phyloP scores from a whole-genome alignment of 352 stramenopile species.

The Phytopythium cucurbitacearum region DNA sequence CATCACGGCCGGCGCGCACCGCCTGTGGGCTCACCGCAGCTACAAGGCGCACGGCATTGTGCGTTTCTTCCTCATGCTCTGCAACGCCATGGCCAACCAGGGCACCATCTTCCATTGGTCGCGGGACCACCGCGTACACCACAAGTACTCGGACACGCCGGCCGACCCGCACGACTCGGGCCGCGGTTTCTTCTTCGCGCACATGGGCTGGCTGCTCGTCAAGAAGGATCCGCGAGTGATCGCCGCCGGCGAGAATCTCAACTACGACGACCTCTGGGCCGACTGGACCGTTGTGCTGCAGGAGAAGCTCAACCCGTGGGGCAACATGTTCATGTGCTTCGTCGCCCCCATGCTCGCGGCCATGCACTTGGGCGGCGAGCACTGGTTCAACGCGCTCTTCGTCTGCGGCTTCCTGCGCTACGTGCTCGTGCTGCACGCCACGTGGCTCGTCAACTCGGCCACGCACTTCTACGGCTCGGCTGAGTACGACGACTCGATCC shows the following conservation, averaged over 20 bases:
- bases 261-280: constrained; percentile 96
- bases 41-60: constrained; percentile 92
- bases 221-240: constrained; percentile 94
- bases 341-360: constrained; percentile 91
- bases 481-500: constrained; percentile 93
- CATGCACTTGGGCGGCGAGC: constrained; percentile 85
- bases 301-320: constrained; percentile 97
- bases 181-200: constrained; percentile 96
- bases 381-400: constrained; percentile 94
- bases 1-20: constrained; percentile 96
- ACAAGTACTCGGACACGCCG: constrained; percentile 96
- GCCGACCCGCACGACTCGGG: constrained; percentile 92
- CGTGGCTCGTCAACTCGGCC: constrained; percentile 97
- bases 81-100: constrained; percentile 96
- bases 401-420: constrained; percentile 93
- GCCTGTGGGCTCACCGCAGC: constrained; percentile 95
- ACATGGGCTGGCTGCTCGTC: constrained; percentile 97
- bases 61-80: constrained; percentile 94
- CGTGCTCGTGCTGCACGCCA: constrained; percentile 93
- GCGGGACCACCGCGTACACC: constrained; percentile 96
- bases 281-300: constrained; percentile 96
- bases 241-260: constrained; percentile 87
- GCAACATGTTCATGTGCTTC: constrained; percentile 97
- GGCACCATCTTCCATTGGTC: constrained; percentile 97
- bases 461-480: constrained; percentile 97